Evolutionary conservation across 2,329 filamentous ascomycete species (phyloP), one percentile per base, ranked within the genome.

Genomic region (Alternaria burnsii): DNA sequence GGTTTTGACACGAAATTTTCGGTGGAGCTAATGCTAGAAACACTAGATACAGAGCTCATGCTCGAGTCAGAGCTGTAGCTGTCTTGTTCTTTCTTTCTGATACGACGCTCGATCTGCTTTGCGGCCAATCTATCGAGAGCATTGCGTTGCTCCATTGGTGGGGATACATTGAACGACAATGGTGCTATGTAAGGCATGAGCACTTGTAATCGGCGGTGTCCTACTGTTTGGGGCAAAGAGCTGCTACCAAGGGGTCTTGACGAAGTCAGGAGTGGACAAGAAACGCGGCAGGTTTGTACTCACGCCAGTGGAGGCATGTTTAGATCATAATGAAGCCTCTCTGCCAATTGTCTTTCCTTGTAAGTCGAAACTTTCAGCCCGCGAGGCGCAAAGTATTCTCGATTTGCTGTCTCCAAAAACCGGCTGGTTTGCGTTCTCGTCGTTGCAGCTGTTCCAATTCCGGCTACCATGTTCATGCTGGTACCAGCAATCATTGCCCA

Each of bases 381-480:
- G 28, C 43, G 43, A 46, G 43, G 43, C 43, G 43, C 43, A 9
- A 46, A 46, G 26, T 46, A 46, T 28, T 46, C 43, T 18, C 43
- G 26, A 3, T 46, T 46, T 28, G 30, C 14, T 18, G 24, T 28
- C 16, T 46, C 26, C 26, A 46, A 12, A 12, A 46, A 46, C 16
- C 24, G 43, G 8, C 24, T 4, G 9, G 43, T 46, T 8, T 16
- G 24, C 16, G 18, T 20, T n/a, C 16, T 46, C 0, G 43, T 18
- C n/a, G 43, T 46, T 7, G 43, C 26, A 46, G 43, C 43, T n/a
- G 43, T 46, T 46, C 43, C 43, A 18, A 46, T 26, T 20, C 43
- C 43, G 5, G 43, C 43, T n/a, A 12, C 24, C 43, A 46, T 2
- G 5, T 46, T 46, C 43, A 46, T 46, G n/a, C 43, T 46, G 24